Conservation (phyloP, 2,329 filamentous ascomycete genomes). For the Cladophialophora bantiana region DNA sequence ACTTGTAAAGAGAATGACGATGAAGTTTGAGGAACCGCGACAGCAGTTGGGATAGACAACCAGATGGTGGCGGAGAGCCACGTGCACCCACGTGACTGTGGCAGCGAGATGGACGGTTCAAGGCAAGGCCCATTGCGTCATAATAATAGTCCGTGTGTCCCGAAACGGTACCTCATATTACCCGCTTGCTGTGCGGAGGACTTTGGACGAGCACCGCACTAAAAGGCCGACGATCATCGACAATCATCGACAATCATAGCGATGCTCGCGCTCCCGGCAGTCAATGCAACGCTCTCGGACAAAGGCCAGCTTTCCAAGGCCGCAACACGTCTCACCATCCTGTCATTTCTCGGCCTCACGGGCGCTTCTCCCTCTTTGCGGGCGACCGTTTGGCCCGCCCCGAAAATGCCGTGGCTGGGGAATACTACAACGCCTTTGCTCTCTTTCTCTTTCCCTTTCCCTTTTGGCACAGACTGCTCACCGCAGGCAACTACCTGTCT, state of each 20-base stretch:
- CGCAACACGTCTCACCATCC: conserved; percentile 27
- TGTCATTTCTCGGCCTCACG: not conserved
- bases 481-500: conserved; percentile 7
- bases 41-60: not conserved
- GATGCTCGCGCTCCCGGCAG: conserved; percentile 2
- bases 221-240: not conserved
- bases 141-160: not conserved
- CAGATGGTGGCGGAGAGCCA: not conserved
- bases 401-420: not conserved
- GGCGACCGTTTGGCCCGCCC: not conserved
- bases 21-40: not conserved
- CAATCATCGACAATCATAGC: not conserved
- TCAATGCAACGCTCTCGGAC: conserved; percentile 10
- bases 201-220: too few species aligned
- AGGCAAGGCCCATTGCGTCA: not conserved
- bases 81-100: not conserved
- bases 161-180: too few species aligned
- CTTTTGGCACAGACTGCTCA: conserved; percentile 14
- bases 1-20: not conserved
- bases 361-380: not conserved
- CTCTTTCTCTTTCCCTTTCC: not conserved
- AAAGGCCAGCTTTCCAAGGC: conserved; percentile 6
- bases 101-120: not conserved
- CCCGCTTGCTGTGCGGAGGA: too few species aligned
- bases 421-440: not conserved